Conservation (phyloP, 1,139 yeast species). For the Zhuliangozyma blackwelliae region DNA sequence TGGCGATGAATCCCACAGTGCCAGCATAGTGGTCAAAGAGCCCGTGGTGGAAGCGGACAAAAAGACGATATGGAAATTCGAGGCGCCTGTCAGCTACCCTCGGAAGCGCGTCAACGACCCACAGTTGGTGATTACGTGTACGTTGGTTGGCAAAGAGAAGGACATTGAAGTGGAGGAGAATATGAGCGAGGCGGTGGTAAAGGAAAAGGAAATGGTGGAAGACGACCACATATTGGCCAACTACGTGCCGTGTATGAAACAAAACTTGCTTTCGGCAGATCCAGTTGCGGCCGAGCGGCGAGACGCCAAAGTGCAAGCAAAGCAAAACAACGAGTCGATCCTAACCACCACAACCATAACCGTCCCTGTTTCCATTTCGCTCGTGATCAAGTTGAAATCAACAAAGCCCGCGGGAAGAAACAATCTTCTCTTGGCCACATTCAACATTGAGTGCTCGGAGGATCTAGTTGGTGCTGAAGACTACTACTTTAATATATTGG, state of each 20-base stretch:
- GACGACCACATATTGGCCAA: slow-evolving; percentile 12
- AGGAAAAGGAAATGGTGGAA: background rate
- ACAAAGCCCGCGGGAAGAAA: slow-evolving; percentile 55
- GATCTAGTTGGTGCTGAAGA: slow-evolving; percentile 24
- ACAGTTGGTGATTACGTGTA: slow-evolving; percentile 22
- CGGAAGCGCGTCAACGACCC: slow-evolving; percentile 31
- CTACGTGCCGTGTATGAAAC: slow-evolving; percentile 17
- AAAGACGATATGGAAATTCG: slow-evolving; percentile 28
- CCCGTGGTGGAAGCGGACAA: slow-evolving; percentile 3
- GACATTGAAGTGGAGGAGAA: background rate
- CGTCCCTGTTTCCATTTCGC: slow-evolving; percentile 22
- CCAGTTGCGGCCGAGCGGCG: too few relatives aligned
- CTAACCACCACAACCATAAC: slow-evolving; percentile 4
- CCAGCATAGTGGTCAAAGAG: slow-evolving; percentile 12
- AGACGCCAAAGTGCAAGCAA: background rate
- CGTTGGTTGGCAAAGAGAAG: slow-evolving; percentile 13
- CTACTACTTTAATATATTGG: slow-evolving; percentile 34
- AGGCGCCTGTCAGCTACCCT: slow-evolving; percentile 35
- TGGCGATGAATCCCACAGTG: slow-evolving; percentile 12
- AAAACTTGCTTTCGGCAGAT: slow-evolving; percentile 21
- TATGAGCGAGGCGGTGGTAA: background rate
- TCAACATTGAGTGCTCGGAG: slow-evolving; percentile 54
- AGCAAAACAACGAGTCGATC: background rate
- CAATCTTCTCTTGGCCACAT: slow-evolving; percentile 47
- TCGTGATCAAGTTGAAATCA: slow-evolving; percentile 52